Conservation (phyloP, 2,329 filamentous ascomycete genomes). For the Ophiostoma sp. region DNA sequence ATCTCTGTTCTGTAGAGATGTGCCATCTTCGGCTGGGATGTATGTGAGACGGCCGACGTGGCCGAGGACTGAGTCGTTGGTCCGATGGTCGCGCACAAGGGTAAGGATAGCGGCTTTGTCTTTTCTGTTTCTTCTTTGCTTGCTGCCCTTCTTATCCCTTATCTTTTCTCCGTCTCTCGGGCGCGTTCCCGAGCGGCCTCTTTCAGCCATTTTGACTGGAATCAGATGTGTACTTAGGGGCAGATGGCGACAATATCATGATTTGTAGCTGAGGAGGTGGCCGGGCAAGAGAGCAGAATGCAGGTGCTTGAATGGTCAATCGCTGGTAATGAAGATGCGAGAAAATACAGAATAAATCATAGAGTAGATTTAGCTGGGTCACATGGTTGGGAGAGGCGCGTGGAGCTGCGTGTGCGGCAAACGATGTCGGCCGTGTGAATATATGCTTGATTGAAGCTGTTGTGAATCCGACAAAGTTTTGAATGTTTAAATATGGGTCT, state of each 20-base stretch:
- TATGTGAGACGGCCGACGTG: constrained; percentile 49
- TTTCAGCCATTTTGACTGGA: constrained; percentile 31
- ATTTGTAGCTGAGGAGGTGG: constrained; percentile 13
- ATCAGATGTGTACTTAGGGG: background rate
- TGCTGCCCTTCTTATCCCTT: background rate
- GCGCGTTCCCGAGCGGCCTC: constrained; percentile 3
- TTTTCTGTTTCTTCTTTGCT: background rate
- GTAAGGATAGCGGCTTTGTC: constrained; percentile 5
- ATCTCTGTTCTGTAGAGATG: constrained; percentile 25
- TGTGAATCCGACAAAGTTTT: constrained; percentile 8
- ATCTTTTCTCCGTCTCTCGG: background rate
- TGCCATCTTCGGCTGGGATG: constrained; percentile 31
- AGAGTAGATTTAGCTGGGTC: background rate
- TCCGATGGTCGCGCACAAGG: constrained; percentile 34
- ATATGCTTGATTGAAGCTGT: background rate
- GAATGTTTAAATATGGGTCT: background rate
- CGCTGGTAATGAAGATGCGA: background rate
- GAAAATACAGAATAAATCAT: background rate
- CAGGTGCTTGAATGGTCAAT: background rate
- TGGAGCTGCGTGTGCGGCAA: background rate
- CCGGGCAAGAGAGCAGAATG: background rate
- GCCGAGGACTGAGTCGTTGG: constrained; percentile 48
- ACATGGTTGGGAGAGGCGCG: background rate
- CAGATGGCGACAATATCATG: constrained; percentile 17
- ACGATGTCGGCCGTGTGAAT: background rate